Conservation (phyloP, 1,284 basidiomycete genomes). For the Cryptococcus sp. region DNA sequence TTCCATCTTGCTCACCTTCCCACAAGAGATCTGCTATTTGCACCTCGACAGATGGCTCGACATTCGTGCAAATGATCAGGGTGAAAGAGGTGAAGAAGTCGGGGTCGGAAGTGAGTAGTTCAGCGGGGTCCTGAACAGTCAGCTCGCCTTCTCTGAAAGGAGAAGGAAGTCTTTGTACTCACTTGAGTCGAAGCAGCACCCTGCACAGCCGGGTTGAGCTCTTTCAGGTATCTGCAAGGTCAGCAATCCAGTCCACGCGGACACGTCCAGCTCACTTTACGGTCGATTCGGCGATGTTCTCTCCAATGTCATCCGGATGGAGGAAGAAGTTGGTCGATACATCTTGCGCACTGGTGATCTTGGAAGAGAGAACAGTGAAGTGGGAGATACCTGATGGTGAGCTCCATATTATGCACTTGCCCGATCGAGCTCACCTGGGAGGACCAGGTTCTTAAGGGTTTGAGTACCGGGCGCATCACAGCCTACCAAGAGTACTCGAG, state of each 20-base stretch:
- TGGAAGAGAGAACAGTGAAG: constrained; percentile 78
- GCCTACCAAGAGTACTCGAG: constrained; percentile 74
- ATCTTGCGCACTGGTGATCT: constrained; percentile 62
- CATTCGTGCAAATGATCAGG: constrained; percentile 78
- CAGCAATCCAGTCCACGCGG: not conserved
- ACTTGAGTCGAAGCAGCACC: constrained; percentile 61
- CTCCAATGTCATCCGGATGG: constrained; percentile 68
- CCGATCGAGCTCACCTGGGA: constrained; percentile 57
- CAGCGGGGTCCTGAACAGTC: constrained; percentile 50
- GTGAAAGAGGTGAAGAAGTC: constrained; percentile 58
- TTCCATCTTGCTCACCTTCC: constrained; percentile 46
- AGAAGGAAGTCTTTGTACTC: too few species aligned
- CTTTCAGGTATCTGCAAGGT: constrained; percentile 54
- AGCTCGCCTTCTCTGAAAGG: too few species aligned
- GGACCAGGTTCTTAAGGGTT: constrained; percentile 88
- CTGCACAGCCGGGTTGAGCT: constrained; percentile 82
- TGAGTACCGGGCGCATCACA: constrained; percentile 75
- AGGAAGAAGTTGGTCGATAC: constrained; percentile 97
- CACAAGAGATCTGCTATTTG: constrained; percentile 63
- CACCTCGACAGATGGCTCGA: constrained; percentile 56
- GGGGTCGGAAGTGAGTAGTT: constrained; percentile 56
- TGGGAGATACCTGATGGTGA: constrained; percentile 61
- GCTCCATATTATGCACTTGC: not conserved
- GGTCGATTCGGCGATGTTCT: constrained; percentile 70
- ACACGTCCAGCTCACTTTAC: constrained; percentile 52